Percentiles rank a stretch among this genome's conserved stretches.
These are phyloP conservation scores for Plasmodium ovale DNA, from an alignment of 169 alveolate genomes.

Conservation along the genomic window DNA sequence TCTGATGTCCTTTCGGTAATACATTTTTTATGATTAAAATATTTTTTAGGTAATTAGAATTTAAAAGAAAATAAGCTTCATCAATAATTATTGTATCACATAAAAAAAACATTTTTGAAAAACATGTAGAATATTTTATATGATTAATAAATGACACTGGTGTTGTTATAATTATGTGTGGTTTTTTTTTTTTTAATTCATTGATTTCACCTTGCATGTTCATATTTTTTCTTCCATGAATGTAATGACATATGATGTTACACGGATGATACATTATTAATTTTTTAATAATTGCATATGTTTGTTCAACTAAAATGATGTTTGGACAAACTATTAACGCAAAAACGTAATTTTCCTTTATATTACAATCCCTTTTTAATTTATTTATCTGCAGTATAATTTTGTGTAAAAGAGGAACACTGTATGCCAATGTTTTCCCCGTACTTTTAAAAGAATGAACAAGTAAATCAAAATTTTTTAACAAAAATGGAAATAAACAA, in stretches of 20 bases:
- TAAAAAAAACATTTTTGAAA: conserved; percentile 44
- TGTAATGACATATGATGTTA: conserved; percentile 42
- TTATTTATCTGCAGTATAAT: conserved; percentile 47
- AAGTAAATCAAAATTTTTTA: conserved; percentile 57
- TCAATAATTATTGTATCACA: conserved; percentile 70
- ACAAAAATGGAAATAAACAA: conserved; percentile 51
- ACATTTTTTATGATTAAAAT: conserved; percentile 56
- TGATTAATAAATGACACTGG: conserved; percentile 45
- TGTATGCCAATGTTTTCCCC: conserved; percentile 51
- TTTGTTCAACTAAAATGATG: conserved; percentile 56
- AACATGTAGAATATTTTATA: conserved; percentile 16
- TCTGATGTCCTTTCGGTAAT: conserved; percentile 65
- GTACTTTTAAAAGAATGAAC: conserved; percentile 48
- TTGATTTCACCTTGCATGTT: conserved; percentile 60
- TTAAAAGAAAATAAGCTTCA: conserved; percentile 63
- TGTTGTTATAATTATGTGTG: conserved; percentile 60
- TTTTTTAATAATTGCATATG: conserved; percentile 36
- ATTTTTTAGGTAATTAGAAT: conserved; percentile 46
- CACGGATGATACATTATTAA: conserved; percentile 72
- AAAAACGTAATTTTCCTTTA: conserved; percentile 31
- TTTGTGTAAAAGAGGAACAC: conserved; percentile 41
- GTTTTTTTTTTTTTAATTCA: conserved; percentile 66
- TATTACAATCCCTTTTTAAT: conserved; percentile 11
- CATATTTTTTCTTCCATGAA: conserved; percentile 72
- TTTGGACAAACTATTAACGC: conserved; percentile 65